Evolutionary conservation across 805 yeast species (phyloP).

Genomic region (Yarrowia sp.): DNA sequence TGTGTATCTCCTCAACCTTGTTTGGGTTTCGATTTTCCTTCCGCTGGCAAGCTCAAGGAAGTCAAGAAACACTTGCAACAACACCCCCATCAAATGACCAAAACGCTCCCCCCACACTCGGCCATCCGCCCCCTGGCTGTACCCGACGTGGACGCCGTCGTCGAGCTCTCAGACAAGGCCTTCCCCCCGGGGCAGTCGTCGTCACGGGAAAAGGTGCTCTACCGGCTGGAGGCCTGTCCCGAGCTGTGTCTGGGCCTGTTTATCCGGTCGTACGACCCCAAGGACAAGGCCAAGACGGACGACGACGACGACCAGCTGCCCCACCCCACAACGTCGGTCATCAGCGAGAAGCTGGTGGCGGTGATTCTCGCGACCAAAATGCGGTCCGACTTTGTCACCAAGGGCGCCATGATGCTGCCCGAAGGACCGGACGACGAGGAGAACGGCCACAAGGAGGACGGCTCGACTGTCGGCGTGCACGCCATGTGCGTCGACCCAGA

Average conservation of each 20-base stretch:
- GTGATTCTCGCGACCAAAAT: constrained; percentile 79
- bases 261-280: constrained; percentile 57
- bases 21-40: constrained; percentile 25
- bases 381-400: constrained; percentile 47
- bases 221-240: constrained; percentile 78
- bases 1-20: constrained; percentile 16
- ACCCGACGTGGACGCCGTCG: constrained; percentile 65
- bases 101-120: constrained; percentile 52
- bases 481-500: constrained; percentile 73
- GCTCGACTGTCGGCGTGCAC: constrained; percentile 76
- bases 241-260: constrained; percentile 89
- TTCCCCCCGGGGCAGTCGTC: constrained; percentile 73
- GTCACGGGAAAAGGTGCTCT: constrained; percentile 57
- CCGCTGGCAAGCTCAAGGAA: constrained; percentile 7
- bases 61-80: background rate
- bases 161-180: constrained; percentile 61
- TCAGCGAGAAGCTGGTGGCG: constrained; percentile 66
- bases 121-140: constrained; percentile 74
- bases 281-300: constrained; percentile 19
- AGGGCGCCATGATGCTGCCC: constrained; percentile 61
- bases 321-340: constrained; percentile 31
- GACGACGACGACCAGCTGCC: constrained; percentile 34
- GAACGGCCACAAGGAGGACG: constrained; percentile 71
- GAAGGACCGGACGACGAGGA: constrained; percentile 34
- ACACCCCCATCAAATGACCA: constrained; percentile 29